phyloP scores from a whole-genome alignment of 352 stramenopile species.

The Phytophthora fragariaefolia region DNA sequence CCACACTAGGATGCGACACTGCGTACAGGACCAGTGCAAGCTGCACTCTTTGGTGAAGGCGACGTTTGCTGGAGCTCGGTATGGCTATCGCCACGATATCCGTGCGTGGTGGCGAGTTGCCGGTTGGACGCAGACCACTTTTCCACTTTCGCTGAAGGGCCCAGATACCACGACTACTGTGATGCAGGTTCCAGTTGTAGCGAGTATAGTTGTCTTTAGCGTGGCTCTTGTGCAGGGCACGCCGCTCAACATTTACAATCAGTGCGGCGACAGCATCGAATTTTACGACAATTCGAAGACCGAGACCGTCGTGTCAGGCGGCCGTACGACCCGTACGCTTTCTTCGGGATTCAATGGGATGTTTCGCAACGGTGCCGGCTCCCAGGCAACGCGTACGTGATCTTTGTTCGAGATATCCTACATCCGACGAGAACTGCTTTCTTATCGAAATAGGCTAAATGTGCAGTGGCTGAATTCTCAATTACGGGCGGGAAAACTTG shows the following conservation, averaged over 20 bases:
- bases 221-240: slow-evolving; percentile 27
- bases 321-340: slow-evolving; percentile 44
- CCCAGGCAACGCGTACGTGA: slow-evolving; percentile 48
- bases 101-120: background rate
- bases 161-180: background rate
- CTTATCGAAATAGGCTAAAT: background rate
- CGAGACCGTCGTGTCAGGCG: slow-evolving; percentile 43
- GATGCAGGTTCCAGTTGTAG: slow-evolving; percentile 18
- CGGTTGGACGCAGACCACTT: slow-evolving; percentile 13
- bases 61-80: background rate
- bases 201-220: slow-evolving; percentile 18
- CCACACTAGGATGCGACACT: slow-evolving; percentile 25
- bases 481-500: slow-evolving; percentile 39
- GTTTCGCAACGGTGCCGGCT: slow-evolving; percentile 58
- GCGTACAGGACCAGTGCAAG: slow-evolving; percentile 31
- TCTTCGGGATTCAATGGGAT: slow-evolving; percentile 54
- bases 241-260: slow-evolving; percentile 59
- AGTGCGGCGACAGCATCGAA: slow-evolving; percentile 51
- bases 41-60: background rate
- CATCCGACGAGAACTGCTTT: background rate
- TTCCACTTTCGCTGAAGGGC: slow-evolving; percentile 7
- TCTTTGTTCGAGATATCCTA: background rate
- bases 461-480: slow-evolving; percentile 55
- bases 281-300: slow-evolving; percentile 66
- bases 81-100: slow-evolving; percentile 7